Evolutionary conservation across 495 filamentous ascomycete species (phyloP), one percentile per base, ranked within the genome.

Genomic region (Mycothermus thermophilus): DNA sequence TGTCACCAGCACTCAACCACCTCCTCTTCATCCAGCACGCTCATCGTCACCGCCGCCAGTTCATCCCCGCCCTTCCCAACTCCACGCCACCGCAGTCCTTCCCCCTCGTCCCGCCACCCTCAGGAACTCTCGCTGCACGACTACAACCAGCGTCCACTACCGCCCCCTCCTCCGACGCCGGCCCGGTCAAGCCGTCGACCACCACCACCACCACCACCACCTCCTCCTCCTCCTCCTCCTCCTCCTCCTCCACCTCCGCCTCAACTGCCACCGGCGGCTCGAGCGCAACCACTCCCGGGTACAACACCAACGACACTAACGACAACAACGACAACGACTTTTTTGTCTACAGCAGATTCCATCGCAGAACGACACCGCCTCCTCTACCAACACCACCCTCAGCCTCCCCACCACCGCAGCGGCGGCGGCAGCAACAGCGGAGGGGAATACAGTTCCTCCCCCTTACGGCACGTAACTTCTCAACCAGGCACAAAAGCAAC

Each of bases 41-140:
- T n/a, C n/a, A n/a, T n/a, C n/a, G n/a, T n/a, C 32, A 5, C 11
- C 31, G 20, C 21, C 20, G 20, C 14, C 8, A 17, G 1, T 31
- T 22, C 28, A 38, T 31, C 35, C 8, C 28, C 28, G 28, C 21
- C 35, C 30, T 16, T 29, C 18, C 9, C 35, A 38, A 13, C 35
- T 31, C 9, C 32, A 32, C 35, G 5, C 29, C n/a, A 6, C 35
- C 14, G 14, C 14, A 23, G 5, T 3, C 19, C 4, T 19, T 6
- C 8, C 20, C 30, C 14, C 25, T 18, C 14, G 2, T 16, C n/a
- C 9, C 35, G n/a, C n/a, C n/a, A n/a, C n/a, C n/a, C n/a, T n/a
- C n/a, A n/a, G n/a, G n/a, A n/a, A n/a, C n/a, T n/a, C 35, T 28
- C 30, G 13, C 14, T 26, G 4, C 22, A 10, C 5, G 22, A 24